phyloP scores from a whole-genome alignment of 1,284 basidiomycete genomes.

The Microbotryum lychnidis-dioicae region DNA sequence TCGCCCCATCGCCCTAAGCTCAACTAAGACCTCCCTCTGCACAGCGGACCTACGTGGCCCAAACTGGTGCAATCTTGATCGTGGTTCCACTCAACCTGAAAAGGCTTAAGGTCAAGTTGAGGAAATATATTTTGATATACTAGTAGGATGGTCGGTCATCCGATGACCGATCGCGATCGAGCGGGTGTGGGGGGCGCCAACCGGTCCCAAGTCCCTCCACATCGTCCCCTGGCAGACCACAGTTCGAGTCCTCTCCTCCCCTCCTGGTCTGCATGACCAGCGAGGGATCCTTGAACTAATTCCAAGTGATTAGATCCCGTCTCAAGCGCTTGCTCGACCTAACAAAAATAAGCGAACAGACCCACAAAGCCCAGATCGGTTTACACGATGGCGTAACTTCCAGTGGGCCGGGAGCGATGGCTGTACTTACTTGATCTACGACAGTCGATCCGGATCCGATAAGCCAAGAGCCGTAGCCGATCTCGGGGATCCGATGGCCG shows the following conservation, averaged over 20 bases:
- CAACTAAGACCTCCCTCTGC: no score
- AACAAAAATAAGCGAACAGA: slow-evolving; percentile 3
- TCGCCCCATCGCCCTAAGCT: no score
- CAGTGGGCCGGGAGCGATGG: no score
- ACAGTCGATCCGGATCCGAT: not conserved
- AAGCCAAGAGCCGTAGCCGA: slow-evolving; percentile 36
- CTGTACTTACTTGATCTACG: not conserved
- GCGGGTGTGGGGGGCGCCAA: not conserved
- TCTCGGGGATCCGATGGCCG: slow-evolving; percentile 40
- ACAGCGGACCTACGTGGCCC: no score
- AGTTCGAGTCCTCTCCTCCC: not conserved
- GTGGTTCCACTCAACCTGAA: no score
- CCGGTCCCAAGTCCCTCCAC: slow-evolving; percentile 3
- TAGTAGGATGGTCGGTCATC: no score
- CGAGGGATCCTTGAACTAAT: not conserved
- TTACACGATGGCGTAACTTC: not conserved
- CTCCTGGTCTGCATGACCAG: not conserved
- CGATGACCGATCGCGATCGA: not conserved
- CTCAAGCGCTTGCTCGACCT: slow-evolving; percentile 49
- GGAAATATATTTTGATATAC: no score
- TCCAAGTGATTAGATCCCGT: slow-evolving; percentile 59
- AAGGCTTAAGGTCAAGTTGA: no score
- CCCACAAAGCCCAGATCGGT: no score
- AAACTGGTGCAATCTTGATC: no score
- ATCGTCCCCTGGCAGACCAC: slow-evolving; percentile 44